Evolutionary conservation across 179 eudicot genomes (phyloP), one percentile per base, ranked within the genome.

Genomic region (Silene vulgaris): DNA sequence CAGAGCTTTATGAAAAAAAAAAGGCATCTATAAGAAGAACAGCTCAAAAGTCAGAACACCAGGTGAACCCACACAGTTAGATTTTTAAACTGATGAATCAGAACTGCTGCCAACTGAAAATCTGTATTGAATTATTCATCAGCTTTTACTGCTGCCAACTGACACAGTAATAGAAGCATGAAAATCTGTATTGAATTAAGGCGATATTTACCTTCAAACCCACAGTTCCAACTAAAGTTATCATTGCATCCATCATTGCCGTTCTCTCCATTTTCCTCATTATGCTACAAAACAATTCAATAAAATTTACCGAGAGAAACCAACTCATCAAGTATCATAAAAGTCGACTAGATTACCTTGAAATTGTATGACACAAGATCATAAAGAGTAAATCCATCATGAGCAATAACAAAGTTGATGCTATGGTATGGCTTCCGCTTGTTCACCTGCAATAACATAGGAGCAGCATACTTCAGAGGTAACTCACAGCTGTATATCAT

Each of bases 221-320:
- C 99, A 86, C 99, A 96, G 80, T 96, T 96, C 99, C 99, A 96
- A 81, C 97, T 93, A 69, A 84, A 86, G 70, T 96, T 96, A 70
- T 96, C 98, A 85, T 93, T 96, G 88, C 93, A 48, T 83, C 99
- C 99, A 88, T 96, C 99, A 70, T 86, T 93, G 69, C 99, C 99
- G 75, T 82, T 79, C 85, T 96, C 99, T 81, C 99, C 99, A 81
- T 96, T 96, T 57, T 86, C 87, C 76, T 87, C 97, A 84, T 96
- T 96, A 82, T 93, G 96, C 99, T 96, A 79, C 75, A 78, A 77
- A 76, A 71, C 8, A n/a, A 65, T 30, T 28, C 71, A 21, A 45
- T 65, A 26, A 69, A 48, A 73, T 19, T 63, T n/a, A 26, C 62
- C 40, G 59, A 65, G 52, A 40, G 8, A 69, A 68, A 28, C 59